phyloP scores from a whole-genome alignment of 805 yeast genomes.

The Teunomyces funiuensis region DNA sequence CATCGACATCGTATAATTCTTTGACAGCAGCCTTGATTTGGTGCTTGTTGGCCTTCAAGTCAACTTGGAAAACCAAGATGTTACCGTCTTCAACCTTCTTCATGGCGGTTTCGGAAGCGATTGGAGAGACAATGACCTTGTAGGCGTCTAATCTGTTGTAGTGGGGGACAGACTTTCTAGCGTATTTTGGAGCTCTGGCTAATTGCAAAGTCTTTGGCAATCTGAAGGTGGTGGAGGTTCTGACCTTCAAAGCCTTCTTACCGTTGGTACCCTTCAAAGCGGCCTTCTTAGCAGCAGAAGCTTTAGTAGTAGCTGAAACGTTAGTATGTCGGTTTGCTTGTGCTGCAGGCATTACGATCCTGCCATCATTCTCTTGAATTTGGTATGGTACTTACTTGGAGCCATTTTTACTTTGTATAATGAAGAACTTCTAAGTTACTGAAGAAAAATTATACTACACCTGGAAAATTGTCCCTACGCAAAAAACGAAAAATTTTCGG shows the following conservation, averaged over 20 bases:
- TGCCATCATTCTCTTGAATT: not conserved
- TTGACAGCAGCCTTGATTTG: conserved; percentile 98
- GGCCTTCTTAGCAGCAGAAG: conserved; percentile 98
- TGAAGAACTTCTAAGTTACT: conserved; percentile 7
- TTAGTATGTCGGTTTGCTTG: conserved; percentile 19
- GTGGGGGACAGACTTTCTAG: conserved; percentile 95
- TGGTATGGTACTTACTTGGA: conserved; percentile 19
- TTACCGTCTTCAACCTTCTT: conserved; percentile 99
- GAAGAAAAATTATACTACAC: conserved; percentile 5
- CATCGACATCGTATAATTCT: conserved; percentile 97
- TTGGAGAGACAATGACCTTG: conserved; percentile 91
- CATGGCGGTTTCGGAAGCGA: conserved; percentile 98
- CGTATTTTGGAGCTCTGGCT: conserved; percentile 93
- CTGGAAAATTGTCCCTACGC: conserved; percentile 7
- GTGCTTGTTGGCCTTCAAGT: conserved; percentile 94
- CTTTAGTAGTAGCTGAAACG: conserved; percentile 60
- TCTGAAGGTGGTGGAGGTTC: conserved; percentile 94
- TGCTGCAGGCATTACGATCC: not conserved
- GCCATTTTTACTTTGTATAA: conserved; percentile 21
- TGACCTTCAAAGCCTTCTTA: conserved; percentile 86
- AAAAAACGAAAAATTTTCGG: conserved; percentile 15
- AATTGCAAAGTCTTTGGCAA: conserved; percentile 95
- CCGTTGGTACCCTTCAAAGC: conserved; percentile 96
- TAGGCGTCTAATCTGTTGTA: conserved; percentile 94
- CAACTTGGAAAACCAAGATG: conserved; percentile 98